Conservation (phyloP, 805 yeast species). For the Suhomyces sp. region DNA sequence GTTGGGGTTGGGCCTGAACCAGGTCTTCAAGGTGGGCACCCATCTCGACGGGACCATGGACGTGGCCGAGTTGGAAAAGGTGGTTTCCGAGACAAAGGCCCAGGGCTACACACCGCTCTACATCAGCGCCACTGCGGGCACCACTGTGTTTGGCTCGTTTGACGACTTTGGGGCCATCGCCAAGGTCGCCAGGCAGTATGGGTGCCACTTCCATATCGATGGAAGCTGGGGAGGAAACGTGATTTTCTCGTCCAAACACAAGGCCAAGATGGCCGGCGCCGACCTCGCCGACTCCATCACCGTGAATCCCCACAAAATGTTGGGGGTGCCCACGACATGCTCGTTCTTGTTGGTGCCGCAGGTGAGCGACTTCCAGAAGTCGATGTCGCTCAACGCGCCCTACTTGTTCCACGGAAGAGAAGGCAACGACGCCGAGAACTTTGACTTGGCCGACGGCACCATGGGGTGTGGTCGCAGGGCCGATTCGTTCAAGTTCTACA, state of each 20-base stretch:
- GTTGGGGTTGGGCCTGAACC: conserved; percentile 62
- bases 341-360: conserved; percentile 75
- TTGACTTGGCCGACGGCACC: conserved; percentile 83
- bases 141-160: conserved; percentile 82
- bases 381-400: conserved; percentile 78
- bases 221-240: conserved; percentile 93
- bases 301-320: conserved; percentile 81
- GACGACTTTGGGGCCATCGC: conserved; percentile 63
- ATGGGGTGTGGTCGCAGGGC: conserved; percentile 91
- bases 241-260: conserved; percentile 55
- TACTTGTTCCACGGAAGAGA: conserved; percentile 67
- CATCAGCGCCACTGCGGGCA: conserved; percentile 82
- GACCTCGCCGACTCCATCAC: conserved; percentile 74
- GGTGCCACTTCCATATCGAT: conserved; percentile 80
- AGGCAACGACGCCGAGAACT: conserved; percentile 40
- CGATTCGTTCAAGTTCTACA: conserved; percentile 72
- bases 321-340: conserved; percentile 80
- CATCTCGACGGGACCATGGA: conserved; percentile 56
- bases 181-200: conserved; percentile 48
- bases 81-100: conserved; percentile 40
- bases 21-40: conserved; percentile 64
- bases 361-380: conserved; percentile 58
- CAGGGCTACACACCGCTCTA: conserved; percentile 72
- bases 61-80: conserved; percentile 41
- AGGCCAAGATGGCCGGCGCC: conserved; percentile 53